phyloP scores from a whole-genome alignment of 768 basidiomycete species.

The Trametes maxima region DNA sequence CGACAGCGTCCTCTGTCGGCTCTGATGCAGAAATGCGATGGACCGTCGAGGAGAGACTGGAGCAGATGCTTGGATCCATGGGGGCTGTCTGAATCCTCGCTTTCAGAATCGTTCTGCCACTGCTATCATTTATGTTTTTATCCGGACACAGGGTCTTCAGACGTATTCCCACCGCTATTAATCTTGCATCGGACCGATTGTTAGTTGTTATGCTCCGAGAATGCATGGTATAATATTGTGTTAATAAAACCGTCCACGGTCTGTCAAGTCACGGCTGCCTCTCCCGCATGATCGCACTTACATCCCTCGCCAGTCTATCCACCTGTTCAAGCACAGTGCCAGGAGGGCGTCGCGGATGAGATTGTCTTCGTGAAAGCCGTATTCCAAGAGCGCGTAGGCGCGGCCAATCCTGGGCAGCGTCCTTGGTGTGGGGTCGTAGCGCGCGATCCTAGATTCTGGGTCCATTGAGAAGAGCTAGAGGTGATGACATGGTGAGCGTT shows the following conservation, averaged over 20 bases:
- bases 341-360: conserved; percentile 67
- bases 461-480: conserved; percentile 28
- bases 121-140: conserved; percentile 17
- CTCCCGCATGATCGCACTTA: conserved; percentile 24
- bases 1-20: conserved; percentile 60
- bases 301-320: conserved; percentile 64
- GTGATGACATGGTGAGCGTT: conserved; percentile 1
- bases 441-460: conserved; percentile 51
- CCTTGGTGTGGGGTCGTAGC: conserved; percentile 56
- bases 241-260: conserved; percentile 17
- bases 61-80: conserved; percentile 62
- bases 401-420: conserved; percentile 60
- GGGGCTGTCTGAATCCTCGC: conserved; percentile 32
- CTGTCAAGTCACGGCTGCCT: conserved; percentile 8
- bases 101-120: conserved; percentile 8
- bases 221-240: conserved; percentile 3
- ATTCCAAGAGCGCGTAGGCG: conserved; percentile 63
- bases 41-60: conserved; percentile 77
- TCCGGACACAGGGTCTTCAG: conserved; percentile 4
- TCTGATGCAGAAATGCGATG: conserved; percentile 64
- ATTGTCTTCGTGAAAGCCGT: conserved; percentile 60
- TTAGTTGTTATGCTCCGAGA: conserved; percentile 7
- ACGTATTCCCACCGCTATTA: conserved; percentile 9
- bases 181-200: conserved; percentile 11
- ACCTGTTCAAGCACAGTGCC: conserved; percentile 71